A percentile compares a stretch with the other conserved stretches of the same genome.
These are phyloP conservation scores for Leishmania guyanensis DNA, from an alignment of 208 protist genomes.

Conservation along the genomic window DNA sequence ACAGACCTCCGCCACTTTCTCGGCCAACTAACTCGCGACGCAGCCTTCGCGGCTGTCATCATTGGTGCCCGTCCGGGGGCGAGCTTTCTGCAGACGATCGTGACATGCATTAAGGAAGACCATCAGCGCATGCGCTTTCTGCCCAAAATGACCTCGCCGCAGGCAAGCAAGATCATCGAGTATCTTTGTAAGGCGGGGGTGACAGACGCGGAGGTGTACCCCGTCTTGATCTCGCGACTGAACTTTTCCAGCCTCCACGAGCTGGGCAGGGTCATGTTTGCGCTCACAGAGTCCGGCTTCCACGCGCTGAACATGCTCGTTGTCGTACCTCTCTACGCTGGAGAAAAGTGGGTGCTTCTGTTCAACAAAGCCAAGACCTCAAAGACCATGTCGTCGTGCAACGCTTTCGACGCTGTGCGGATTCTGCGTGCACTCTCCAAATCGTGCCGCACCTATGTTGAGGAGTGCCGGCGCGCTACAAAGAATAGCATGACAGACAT, in stretches of 20 bases:
- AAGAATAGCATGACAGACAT: slow-evolving; percentile 20
- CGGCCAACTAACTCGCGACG: slow-evolving; percentile 72
- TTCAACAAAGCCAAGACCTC: background rate
- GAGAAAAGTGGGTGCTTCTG: slow-evolving; percentile 54
- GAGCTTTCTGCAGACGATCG: slow-evolving; percentile 53
- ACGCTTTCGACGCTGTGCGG: slow-evolving; percentile 81
- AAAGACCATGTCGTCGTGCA: slow-evolving; percentile 27
- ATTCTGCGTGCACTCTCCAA: slow-evolving; percentile 80
- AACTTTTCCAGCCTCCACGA: slow-evolving; percentile 70
- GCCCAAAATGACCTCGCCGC: slow-evolving; percentile 69
- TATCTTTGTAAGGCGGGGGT: slow-evolving; percentile 64
- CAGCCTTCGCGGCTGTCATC: slow-evolving; percentile 71
- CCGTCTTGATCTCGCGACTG: slow-evolving; percentile 52
- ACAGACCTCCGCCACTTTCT: slow-evolving; percentile 50
- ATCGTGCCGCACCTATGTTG: slow-evolving; percentile 55
- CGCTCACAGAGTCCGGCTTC: slow-evolving; percentile 55
- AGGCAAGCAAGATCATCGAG: slow-evolving; percentile 81
- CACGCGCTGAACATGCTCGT: slow-evolving; percentile 57
- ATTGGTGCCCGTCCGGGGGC: slow-evolving; percentile 52
- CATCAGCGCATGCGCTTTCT: slow-evolving; percentile 74
- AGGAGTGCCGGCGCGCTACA: slow-evolving; percentile 32
- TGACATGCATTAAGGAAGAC: slow-evolving; percentile 73
- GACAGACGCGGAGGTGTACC: slow-evolving; percentile 51
- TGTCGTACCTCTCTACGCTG: slow-evolving; percentile 79
- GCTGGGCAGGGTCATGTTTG: slow-evolving; percentile 73